phyloP scores from a whole-genome alignment of 1,139 yeast genomes.

The Nakaseomyces bracarensis region DNA sequence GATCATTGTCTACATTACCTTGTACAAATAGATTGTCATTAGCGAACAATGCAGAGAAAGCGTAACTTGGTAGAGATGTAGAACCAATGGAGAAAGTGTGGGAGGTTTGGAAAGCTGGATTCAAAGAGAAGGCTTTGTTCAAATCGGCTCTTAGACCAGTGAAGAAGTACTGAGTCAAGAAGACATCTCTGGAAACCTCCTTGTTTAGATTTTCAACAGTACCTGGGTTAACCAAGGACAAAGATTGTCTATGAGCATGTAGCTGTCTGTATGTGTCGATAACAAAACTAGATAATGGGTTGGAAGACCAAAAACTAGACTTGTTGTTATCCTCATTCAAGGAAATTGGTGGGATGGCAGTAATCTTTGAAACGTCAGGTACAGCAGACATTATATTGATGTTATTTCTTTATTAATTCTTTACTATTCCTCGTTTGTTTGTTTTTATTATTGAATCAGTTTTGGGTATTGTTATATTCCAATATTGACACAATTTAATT shows the following conservation, averaged over 20 bases:
- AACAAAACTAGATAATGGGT: constrained; percentile 75
- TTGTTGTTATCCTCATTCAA: constrained; percentile 39
- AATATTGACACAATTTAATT: no score
- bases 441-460: no score
- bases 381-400: constrained; percentile 29
- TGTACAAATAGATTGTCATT: constrained; percentile 80
- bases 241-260: constrained; percentile 68
- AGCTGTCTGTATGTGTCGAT: constrained; percentile 70
- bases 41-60: constrained; percentile 85
- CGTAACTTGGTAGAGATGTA: constrained; percentile 79
- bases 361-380: constrained; percentile 49
- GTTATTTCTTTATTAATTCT: background rate
- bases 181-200: constrained; percentile 90
- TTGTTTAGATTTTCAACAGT: constrained; percentile 88
- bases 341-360: constrained; percentile 51
- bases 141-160: constrained; percentile 96
- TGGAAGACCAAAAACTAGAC: constrained; percentile 67
- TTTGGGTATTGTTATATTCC: no score
- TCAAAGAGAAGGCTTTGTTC: constrained; percentile 82
- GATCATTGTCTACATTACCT: constrained; percentile 85
- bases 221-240: constrained; percentile 86
- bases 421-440: no score
- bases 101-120: constrained; percentile 95
- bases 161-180: constrained; percentile 81
- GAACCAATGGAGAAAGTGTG: constrained; percentile 91